Base-by-base conservation (phyloP, 345 rosid genomes). In the Lumnitzera racemosa region DNA sequence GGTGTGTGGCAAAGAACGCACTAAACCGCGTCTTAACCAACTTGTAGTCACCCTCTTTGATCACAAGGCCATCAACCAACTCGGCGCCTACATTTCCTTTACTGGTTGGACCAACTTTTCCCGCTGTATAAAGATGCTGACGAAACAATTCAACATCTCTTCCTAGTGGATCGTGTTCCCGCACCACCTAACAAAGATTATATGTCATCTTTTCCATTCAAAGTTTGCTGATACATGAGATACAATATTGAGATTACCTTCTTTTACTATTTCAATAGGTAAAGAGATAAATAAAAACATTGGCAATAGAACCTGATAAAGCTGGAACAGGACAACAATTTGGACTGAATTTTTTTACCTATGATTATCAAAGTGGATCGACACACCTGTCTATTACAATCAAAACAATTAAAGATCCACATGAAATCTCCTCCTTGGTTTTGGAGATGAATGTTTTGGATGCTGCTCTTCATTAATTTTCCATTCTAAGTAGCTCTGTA, bases 121-220 rank as follows among this genome's bases (percentile, higher is more conserved):
- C 86, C 2, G 72, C 56, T 9, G 75, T 64, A 77, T 87, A 92
- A 15, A 69, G 57, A 53, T 85, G 91, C 53, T 76, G 76, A 16
- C 92, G 89, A 56, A 83, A 92, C 63, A 76, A 55, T 56, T 89
- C 96, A 56, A 70, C 96, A 74, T 92, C 96, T 78, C 96, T 76
- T 62, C 98, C 96, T 46, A 23, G 69, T 2, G 81, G 81, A 51
- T 89, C 96, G 36, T 89, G 96, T 50, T 87, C 96, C 10, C 96
- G 79, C 62, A 92, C 89, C 76, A 89, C 91, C 97, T 83, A 25
- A 7, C 46, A 49, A 36, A 7, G 2, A 36, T 36, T 36, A 23
- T 46, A 29, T n/a, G 27, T 47, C 16, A 46, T 12, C 12, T 14
- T 20, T 24, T 17, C 29, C 43, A 36, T 36, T 36, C 43, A 36